phyloP scores from a whole-genome alignment of 2,329 filamentous ascomycete genomes.

The Calonectria hawksworthii region DNA sequence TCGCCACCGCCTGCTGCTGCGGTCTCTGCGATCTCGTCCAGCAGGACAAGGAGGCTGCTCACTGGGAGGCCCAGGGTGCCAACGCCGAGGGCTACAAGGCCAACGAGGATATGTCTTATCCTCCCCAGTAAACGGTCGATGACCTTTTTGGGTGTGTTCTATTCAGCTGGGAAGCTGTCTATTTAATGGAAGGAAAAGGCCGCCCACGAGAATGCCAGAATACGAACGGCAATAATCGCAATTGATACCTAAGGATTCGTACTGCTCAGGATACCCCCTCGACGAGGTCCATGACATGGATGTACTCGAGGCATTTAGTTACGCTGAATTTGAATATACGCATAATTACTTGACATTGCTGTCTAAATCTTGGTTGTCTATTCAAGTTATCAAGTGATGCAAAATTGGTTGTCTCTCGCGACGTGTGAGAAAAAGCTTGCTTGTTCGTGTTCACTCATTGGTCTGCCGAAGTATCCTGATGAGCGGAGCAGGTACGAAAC shows the following conservation, averaged over 20 bases:
- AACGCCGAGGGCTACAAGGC: slow-evolving; percentile 38
- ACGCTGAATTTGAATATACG: slow-evolving; percentile 23
- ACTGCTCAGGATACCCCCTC: slow-evolving; percentile 37
- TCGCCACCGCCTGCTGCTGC: slow-evolving; percentile 61
- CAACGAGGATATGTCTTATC: slow-evolving; percentile 40
- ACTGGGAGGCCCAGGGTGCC: slow-evolving; percentile 48
- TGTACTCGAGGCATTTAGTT: slow-evolving; percentile 21
- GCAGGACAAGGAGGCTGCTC: slow-evolving; percentile 61
- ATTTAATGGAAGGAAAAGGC: not conserved
- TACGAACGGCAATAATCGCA: slow-evolving; percentile 16
- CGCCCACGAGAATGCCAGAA: not conserved
- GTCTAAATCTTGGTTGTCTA: not conserved
- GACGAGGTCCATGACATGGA: slow-evolving; percentile 5
- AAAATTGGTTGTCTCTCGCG: no score
- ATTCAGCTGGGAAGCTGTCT: not conserved
- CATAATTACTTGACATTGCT: not conserved
- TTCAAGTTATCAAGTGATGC: not conserved
- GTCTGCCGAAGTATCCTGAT: no score
- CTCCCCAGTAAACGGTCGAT: slow-evolving; percentile 14
- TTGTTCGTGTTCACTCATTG: no score
- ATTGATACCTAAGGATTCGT: slow-evolving; percentile 20
- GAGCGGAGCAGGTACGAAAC: no score
- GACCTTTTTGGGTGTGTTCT: not conserved
- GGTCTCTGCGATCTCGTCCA: slow-evolving; percentile 60
- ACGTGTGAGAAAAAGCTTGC: no score